A percentile compares a stretch with the other conserved stretches of the same genome.
phyloP scores from a whole-genome alignment of 2,329 filamentous ascomycete species.

The Fusarium luffae region DNA sequence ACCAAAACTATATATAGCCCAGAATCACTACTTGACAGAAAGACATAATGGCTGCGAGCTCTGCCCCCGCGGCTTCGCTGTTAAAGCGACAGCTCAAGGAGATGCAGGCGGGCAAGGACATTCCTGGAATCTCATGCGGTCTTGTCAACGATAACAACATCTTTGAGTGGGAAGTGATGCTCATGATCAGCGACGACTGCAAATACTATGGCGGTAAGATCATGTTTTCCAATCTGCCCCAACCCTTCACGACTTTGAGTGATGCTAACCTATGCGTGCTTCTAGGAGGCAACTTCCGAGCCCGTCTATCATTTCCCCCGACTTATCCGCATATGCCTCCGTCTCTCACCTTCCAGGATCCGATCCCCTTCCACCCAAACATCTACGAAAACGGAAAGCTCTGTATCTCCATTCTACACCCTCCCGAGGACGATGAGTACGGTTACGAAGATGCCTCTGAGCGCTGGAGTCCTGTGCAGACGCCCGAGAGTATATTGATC shows the following conservation, averaged over 20 bases:
- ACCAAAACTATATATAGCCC: neutral
- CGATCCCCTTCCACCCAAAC: slow-evolving; percentile 92
- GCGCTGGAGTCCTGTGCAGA: slow-evolving; percentile 95
- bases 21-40: neutral
- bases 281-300: slow-evolving; percentile 90
- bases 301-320: slow-evolving; percentile 81
- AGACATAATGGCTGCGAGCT: slow-evolving; percentile 40
- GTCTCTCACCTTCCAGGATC: slow-evolving; percentile 84
- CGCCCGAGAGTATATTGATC: slow-evolving; percentile 91
- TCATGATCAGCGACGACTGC: slow-evolving; percentile 96
- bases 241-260: neutral
- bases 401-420: slow-evolving; percentile 97
- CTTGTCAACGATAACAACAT: slow-evolving; percentile 86
- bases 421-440: slow-evolving; percentile 91
- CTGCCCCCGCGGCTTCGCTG: slow-evolving; percentile 74
- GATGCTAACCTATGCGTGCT: slow-evolving; percentile 18
- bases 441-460: slow-evolving; percentile 92
- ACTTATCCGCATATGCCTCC: slow-evolving; percentile 91
- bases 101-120: slow-evolving; percentile 91
- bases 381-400: slow-evolving; percentile 89
- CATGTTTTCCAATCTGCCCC: neutral
- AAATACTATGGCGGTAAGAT: slow-evolving; percentile 88
- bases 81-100: slow-evolving; percentile 89
- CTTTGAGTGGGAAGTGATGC: slow-evolving; percentile 98
- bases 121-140: slow-evolving; percentile 93